Evolutionary conservation across 345 rosid genomes (phyloP).

Genomic region (Murraya koenigii): DNA sequence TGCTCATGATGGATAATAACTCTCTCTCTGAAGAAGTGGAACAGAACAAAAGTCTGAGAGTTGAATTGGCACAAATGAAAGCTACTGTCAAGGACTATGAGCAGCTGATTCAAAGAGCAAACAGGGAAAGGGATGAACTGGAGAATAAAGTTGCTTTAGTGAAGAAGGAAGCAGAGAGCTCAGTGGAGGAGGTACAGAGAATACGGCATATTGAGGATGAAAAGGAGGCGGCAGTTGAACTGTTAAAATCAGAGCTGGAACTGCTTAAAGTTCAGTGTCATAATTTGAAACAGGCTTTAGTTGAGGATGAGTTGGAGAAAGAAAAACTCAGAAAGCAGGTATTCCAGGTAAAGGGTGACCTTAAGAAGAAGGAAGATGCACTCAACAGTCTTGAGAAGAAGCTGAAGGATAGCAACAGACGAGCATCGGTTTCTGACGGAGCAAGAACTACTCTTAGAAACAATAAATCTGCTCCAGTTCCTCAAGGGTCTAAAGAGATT

Average conservation of each 20-base stretch:
- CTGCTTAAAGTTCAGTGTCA: constrained; percentile 39
- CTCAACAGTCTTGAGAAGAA: constrained; percentile 49
- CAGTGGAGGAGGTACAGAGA: constrained; percentile 37
- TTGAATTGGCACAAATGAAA: constrained; percentile 46
- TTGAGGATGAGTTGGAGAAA: constrained; percentile 56
- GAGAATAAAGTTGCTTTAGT: constrained; percentile 31
- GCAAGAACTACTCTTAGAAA: constrained; percentile 38
- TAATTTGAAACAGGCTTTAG: constrained; percentile 44
- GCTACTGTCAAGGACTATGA: constrained; percentile 41
- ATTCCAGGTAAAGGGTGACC: constrained; percentile 51
- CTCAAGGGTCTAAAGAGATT: constrained; percentile 49
- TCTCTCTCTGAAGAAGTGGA: constrained; percentile 34
- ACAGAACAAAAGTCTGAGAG: constrained; percentile 32
- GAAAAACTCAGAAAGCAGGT: constrained; percentile 64
- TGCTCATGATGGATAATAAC: constrained; percentile 27
- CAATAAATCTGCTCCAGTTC: constrained; percentile 41
- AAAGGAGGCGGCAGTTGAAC: constrained; percentile 35
- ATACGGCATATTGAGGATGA: constrained; percentile 44
- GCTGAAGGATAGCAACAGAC: constrained; percentile 46
- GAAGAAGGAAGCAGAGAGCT: constrained; percentile 48
- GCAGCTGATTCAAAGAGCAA: constrained; percentile 36
- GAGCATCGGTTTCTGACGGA: constrained; percentile 31
- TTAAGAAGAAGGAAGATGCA: constrained; percentile 64
- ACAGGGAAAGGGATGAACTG: constrained; percentile 41
- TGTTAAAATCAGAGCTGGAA: constrained; percentile 48